These are phyloP conservation scores for Alnus rubra DNA, from an alignment of 306 rosid species.

Conservation along the genomic window DNA sequence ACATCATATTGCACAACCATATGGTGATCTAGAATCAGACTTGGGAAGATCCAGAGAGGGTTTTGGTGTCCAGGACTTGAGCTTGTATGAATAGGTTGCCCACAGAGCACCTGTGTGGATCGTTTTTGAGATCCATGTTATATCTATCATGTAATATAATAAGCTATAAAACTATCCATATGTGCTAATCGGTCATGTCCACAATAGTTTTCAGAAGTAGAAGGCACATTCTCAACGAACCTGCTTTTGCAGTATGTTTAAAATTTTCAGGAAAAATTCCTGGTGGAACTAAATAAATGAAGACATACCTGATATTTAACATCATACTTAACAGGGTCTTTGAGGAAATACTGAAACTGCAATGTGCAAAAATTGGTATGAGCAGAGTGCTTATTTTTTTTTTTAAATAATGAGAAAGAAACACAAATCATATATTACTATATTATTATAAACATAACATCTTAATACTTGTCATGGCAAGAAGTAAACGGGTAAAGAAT, in stretches of 20 bases:
- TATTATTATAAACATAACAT: neutral
- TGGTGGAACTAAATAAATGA: neutral
- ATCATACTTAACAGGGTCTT: conserved; percentile 64
- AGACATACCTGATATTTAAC: conserved; percentile 59
- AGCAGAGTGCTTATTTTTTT: conserved; percentile 3
- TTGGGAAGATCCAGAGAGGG: neutral
- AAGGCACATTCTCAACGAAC: neutral
- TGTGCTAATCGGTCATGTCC: neutral
- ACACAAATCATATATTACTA: neutral
- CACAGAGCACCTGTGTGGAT: neutral
- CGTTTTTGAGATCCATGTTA: neutral
- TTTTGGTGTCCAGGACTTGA: neutral
- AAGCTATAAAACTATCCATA: neutral
- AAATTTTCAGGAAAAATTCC: neutral
- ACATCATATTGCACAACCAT: neutral
- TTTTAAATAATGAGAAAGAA: neutral
- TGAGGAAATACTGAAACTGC: conserved; percentile 63
- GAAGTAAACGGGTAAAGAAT: neutral
- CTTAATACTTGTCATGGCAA: neutral
- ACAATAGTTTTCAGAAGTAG: neutral
- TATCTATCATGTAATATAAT: neutral
- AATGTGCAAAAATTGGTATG: neutral
- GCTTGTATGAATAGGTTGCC: neutral
- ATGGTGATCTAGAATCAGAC: neutral
- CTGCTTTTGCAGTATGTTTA: too few relatives aligned